A percentile compares a stretch with the other conserved stretches of the same genome.
phyloP scores from a whole-genome alignment of 176 grass and related monocot species.

The Otatea glauca region DNA sequence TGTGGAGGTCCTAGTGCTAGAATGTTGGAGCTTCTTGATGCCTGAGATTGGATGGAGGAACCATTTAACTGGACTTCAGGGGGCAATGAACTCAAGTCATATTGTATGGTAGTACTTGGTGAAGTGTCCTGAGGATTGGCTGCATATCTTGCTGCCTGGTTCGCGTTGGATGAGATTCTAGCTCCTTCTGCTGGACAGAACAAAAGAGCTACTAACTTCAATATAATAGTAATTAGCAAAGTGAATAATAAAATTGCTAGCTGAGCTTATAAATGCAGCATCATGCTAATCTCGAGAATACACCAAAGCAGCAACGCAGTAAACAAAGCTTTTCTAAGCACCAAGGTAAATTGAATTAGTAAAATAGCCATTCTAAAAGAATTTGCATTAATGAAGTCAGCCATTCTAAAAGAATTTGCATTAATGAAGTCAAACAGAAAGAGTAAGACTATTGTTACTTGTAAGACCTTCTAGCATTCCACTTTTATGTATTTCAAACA shows the following conservation, averaged over 20 bases:
- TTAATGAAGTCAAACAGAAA: background rate
- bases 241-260: conserved; percentile 24
- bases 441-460: background rate
- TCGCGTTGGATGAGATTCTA: conserved; percentile 50
- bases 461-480: background rate
- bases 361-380: conserved; percentile 23
- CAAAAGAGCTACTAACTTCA: conserved; percentile 34
- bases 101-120: conserved; percentile 53
- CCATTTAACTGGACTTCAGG: conserved; percentile 60
- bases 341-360: conserved; percentile 2
- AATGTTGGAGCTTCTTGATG: conserved; percentile 48
- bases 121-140: conserved; percentile 47
- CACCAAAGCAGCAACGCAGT: background rate
- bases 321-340: background rate
- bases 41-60: conserved; percentile 49
- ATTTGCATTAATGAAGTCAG: background rate
- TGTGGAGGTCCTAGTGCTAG: conserved; percentile 61
- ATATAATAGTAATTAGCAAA: conserved; percentile 6
- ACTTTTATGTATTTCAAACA: conserved; percentile 1
- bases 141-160: conserved; percentile 50
- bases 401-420: background rate
- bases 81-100: conserved; percentile 51
- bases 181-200: conserved; percentile 52
- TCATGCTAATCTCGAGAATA: conserved; percentile 3
- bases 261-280: background rate